phyloP scores from a whole-genome alignment of 208 protist genomes.

The Acanthamoeba sp. region DNA sequence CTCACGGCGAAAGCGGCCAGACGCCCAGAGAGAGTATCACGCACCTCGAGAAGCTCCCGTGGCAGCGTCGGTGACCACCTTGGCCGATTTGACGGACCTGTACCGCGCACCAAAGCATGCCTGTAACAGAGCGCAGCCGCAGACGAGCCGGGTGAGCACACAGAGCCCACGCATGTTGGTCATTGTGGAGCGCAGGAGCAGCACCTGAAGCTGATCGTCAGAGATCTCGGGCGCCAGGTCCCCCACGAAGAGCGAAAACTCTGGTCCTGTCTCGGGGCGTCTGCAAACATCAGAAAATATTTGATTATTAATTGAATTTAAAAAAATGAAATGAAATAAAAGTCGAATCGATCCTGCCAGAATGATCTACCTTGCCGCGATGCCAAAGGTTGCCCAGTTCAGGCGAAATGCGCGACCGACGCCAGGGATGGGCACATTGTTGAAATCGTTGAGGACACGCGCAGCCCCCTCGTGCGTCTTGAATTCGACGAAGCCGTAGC shows the following conservation, averaged over 20 bases:
- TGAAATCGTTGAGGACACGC: constrained; percentile 11
- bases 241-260: constrained; percentile 35
- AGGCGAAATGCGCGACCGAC: background rate
- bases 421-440: constrained; percentile 1
- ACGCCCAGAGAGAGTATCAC: no score
- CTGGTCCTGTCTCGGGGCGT: background rate
- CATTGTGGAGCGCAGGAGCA: background rate
- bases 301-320: background rate
- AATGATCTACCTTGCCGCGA: background rate
- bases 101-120: background rate
- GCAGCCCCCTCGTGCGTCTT: background rate
- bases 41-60: background rate
- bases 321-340: constrained; percentile 2
- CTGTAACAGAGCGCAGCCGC: background rate
- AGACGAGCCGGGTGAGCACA: background rate
- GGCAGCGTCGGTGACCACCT: background rate
- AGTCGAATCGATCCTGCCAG: background rate
- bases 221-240: background rate
- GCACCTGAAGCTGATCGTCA: background rate
- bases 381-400: constrained; percentile 18
- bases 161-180: background rate
- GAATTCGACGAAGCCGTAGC: constrained; percentile 31
- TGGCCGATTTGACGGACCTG: background rate
- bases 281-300: background rate
- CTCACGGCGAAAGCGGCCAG: no score